Conservation (phyloP, 805 yeast species). For the Saccharomycopsis sp. region DNA sequence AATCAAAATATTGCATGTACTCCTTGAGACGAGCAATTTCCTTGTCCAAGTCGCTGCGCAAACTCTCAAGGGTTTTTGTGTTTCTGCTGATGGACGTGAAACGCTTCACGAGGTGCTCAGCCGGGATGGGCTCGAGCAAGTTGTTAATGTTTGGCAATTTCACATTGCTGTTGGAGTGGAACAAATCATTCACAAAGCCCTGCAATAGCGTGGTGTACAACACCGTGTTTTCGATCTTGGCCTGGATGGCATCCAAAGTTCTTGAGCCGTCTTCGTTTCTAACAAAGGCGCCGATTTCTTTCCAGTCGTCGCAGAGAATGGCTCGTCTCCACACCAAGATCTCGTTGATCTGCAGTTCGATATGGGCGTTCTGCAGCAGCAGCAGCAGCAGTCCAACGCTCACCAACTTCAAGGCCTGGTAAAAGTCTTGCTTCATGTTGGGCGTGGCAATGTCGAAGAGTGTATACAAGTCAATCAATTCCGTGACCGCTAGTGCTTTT, state of each 20-base stretch:
- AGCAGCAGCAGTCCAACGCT: constrained; percentile 26
- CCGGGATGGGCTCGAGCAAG: constrained; percentile 17
- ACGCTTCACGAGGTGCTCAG: constrained; percentile 21
- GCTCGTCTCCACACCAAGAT: constrained; percentile 52
- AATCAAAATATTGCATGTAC: constrained; percentile 20
- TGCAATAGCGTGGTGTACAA: constrained; percentile 38
- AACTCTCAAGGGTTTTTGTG: constrained; percentile 5
- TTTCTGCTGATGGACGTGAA: constrained; percentile 23
- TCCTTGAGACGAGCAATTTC: constrained; percentile 24
- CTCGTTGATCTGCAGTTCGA: constrained; percentile 29
- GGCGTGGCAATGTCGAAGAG: constrained; percentile 31
- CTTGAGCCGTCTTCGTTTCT: too few species aligned
- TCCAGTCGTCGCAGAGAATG: constrained; percentile 46
- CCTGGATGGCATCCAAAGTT: constrained; percentile 27
- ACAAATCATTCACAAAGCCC: constrained; percentile 30
- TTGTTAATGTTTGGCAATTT: constrained; percentile 27
- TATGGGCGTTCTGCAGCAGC: too few species aligned
- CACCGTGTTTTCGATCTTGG: constrained; percentile 33
- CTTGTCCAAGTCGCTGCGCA: constrained; percentile 23
- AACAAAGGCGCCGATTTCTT: constrained; percentile 27
- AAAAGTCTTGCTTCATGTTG: constrained; percentile 27
- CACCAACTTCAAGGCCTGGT: constrained; percentile 43
- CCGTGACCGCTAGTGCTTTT: constrained; percentile 34
- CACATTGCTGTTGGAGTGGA: constrained; percentile 16
- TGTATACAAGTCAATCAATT: constrained; percentile 45